These are phyloP conservation scores for Xerocomellus chrysenteron DNA, from an alignment of 768 basidiomycete genomes.

Conservation along the genomic window DNA sequence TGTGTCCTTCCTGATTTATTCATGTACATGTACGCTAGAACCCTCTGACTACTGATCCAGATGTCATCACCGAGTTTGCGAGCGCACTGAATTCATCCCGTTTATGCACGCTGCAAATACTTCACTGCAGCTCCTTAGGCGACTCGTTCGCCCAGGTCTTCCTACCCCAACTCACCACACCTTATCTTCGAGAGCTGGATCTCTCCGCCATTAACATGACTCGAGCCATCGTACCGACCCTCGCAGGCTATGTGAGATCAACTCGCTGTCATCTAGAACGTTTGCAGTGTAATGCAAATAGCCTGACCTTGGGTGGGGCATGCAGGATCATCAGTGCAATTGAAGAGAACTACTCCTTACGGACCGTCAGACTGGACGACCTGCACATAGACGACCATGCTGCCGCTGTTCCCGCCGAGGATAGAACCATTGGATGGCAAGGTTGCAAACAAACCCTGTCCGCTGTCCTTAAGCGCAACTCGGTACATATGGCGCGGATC, in stretches of 20 bases:
- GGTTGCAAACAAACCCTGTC: conserved; percentile 33
- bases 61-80: conserved; percentile 40
- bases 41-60: conserved; percentile 37
- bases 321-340: conserved; percentile 46
- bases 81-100: conserved; percentile 54
- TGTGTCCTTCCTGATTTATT: conserved; percentile 9
- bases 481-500: conserved; percentile 36
- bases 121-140: conserved; percentile 47
- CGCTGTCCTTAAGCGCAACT: conserved; percentile 44
- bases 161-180: conserved; percentile 49
- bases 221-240: conserved; percentile 36
- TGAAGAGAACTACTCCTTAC: conserved; percentile 47
- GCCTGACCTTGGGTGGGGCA: conserved; percentile 46
- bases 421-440: conserved; percentile 31
- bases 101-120: conserved; percentile 50
- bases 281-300: conserved; percentile 57
- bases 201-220: conserved; percentile 54
- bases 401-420: conserved; percentile 25
- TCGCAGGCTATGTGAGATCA: conserved; percentile 52
- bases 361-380: conserved; percentile 52
- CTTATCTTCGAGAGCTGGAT: conserved; percentile 51
- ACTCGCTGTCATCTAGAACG: conserved; percentile 47
- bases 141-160: conserved; percentile 51
- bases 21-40: conserved; percentile 35
- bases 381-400: conserved; percentile 29